Conservation (phyloP, 176 grass and related monocot genomes). For the Triticum turgidum region DNA sequence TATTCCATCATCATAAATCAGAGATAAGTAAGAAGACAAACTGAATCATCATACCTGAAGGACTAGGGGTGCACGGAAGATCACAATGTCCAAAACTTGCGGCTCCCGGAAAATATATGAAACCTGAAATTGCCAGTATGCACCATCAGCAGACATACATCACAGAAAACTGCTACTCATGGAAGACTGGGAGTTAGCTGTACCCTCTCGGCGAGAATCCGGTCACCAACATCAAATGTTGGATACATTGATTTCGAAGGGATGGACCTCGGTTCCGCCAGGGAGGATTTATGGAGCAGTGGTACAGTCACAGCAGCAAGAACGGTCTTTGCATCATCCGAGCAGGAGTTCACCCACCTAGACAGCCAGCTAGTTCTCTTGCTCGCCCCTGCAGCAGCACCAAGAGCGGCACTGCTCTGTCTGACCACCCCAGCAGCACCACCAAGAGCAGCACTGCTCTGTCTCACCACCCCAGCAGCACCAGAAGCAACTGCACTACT, state of each 20-base stretch:
- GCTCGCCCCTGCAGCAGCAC: constrained; percentile 8
- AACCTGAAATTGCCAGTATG: constrained; percentile 48
- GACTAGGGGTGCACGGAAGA: constrained; percentile 66
- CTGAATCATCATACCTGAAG: constrained; percentile 55
- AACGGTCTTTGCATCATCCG: constrained; percentile 83
- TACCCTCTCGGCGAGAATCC: constrained; percentile 96
- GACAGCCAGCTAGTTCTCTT: constrained; percentile 73
- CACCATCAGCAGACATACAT: constrained; percentile 14
- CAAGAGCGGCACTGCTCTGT: constrained; percentile 18
- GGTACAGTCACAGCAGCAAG: constrained; percentile 84
- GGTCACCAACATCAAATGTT: constrained; percentile 92
- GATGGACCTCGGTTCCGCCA: constrained; percentile 87
- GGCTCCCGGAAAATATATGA: constrained; percentile 88
- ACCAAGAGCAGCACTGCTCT: constrained; percentile 22
- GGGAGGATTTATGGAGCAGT: constrained; percentile 62
- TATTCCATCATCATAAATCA: constrained; percentile 1
- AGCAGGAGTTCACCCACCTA: constrained; percentile 76
- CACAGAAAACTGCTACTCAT: not conserved
- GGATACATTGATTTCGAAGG: constrained; percentile 95
- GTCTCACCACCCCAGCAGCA: constrained; percentile 29
- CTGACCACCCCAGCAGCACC: constrained; percentile 29
- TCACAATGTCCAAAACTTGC: constrained; percentile 82
- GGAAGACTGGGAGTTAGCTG: not conserved
- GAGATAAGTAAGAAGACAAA: not conserved
- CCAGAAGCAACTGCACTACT: not conserved